A percentile compares a stretch with the other conserved stretches of the same genome.
Conservation (phyloP, 75 land plant genomes). For the Pseudotsuga menziesii region DNA sequence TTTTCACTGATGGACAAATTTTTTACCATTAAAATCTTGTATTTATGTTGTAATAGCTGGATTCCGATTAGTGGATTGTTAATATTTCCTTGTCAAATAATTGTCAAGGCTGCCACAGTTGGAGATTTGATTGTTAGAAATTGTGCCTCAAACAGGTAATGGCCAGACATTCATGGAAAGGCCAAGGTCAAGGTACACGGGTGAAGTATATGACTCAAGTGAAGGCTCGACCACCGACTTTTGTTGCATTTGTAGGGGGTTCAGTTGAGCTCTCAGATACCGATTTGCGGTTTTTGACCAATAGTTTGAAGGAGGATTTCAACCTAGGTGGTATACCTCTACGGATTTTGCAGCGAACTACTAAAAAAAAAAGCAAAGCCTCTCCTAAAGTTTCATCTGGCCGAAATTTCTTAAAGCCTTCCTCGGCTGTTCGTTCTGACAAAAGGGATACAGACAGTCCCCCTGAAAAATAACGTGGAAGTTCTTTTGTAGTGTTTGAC, state of each 20-base stretch:
- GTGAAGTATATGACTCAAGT: constrained; percentile 95
- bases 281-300: constrained; percentile 77
- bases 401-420: constrained; percentile 1
- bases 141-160: constrained; percentile 54
- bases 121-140: not conserved
- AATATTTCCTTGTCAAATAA: not conserved
- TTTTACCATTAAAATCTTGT: not conserved
- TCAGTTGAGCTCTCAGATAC: constrained; percentile 67
- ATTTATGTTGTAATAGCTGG: not conserved
- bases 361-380: constrained; percentile 22
- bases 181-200: constrained; percentile 64
- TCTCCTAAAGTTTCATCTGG: constrained; percentile 5
- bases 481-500: not conserved
- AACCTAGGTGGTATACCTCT: constrained; percentile 88
- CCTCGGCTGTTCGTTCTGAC: not conserved
- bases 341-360: constrained; percentile 66
- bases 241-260: constrained; percentile 87
- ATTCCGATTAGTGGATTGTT: not conserved
- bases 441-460: constrained; percentile 1
- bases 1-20: not conserved
- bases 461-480: not conserved
- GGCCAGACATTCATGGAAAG: constrained; percentile 97
- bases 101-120: not conserved
- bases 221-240: constrained; percentile 97
- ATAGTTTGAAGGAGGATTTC: constrained; percentile 92